A percentile compares a stretch with the other conserved stretches of the same genome.
These are phyloP conservation scores for Boletellus ananiceps DNA, from an alignment of 768 basidiomycete species.

Conservation along the genomic window DNA sequence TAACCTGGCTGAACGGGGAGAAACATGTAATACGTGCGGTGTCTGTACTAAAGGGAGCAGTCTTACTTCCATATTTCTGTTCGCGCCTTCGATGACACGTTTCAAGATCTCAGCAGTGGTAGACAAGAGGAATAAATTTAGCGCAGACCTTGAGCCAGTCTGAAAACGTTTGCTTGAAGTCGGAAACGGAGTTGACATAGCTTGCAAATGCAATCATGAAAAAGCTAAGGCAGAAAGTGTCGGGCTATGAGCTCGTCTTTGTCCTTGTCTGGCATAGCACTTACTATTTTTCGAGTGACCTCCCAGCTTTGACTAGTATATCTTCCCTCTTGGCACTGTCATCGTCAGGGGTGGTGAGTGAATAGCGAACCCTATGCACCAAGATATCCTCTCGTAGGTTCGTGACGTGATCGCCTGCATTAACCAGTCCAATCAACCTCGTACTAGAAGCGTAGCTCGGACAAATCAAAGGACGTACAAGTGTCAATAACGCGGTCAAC, in stretches of 20 bases:
- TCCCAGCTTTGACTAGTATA: constrained; percentile 61
- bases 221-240: constrained; percentile 52
- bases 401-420: constrained; percentile 80
- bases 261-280: constrained; percentile 21
- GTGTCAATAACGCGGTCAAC: constrained; percentile 90
- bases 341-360: constrained; percentile 71
- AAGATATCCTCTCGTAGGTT: constrained; percentile 91
- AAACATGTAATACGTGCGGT: not conserved
- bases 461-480: constrained; percentile 30
- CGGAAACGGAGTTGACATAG: constrained; percentile 68
- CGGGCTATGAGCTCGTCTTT: not conserved
- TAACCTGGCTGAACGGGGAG: constrained; percentile 61
- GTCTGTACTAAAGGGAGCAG: not conserved
- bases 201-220: constrained; percentile 93
- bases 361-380: constrained; percentile 77
- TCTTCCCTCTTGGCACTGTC: constrained; percentile 48
- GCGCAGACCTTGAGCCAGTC: constrained; percentile 75
- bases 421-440: constrained; percentile 8
- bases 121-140: not conserved
- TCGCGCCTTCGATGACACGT: constrained; percentile 44
- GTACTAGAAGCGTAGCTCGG: not conserved
- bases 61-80: constrained; percentile 92
- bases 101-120: not conserved
- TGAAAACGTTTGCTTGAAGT: constrained; percentile 68
- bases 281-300: constrained; percentile 88